Conservation (phyloP, 139 green algal genomes). For the Coccomyxa sp. region DNA sequence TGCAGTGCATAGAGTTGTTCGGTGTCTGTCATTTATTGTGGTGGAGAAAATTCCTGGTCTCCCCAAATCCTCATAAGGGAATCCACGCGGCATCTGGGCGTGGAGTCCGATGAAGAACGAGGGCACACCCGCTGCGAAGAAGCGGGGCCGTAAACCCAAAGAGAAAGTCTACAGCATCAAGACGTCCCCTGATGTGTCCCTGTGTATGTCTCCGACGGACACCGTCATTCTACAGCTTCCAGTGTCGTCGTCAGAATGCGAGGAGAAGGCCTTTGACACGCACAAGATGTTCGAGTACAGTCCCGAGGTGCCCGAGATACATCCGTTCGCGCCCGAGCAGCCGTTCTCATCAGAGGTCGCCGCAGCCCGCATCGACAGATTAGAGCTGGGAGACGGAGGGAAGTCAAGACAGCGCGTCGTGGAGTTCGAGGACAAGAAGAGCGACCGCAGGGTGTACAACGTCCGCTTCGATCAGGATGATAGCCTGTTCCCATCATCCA, state of each 20-base stretch:
- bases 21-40: neutral
- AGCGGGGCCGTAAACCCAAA: neutral
- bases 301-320: neutral
- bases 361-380: neutral
- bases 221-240: neutral
- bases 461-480: neutral
- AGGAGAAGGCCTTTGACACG: neutral
- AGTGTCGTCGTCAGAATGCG: neutral
- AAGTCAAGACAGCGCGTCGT: neutral
- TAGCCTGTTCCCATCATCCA: neutral
- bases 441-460: neutral
- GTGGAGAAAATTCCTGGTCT: neutral
- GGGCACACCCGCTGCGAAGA: neutral
- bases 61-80: neutral
- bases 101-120: neutral
- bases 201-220: neutral
- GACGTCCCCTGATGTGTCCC: neutral
- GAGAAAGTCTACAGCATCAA: neutral
- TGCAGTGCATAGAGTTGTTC: slow-evolving; percentile 1
- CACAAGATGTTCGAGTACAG: slow-evolving; percentile 1
- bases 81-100: neutral
- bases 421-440: neutral
- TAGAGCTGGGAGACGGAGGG: neutral
- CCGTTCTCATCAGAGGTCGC: neutral
- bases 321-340: neutral